phyloP scores from a whole-genome alignment of 495 filamentous ascomycete species.

The Stereocaulon alpinum region DNA sequence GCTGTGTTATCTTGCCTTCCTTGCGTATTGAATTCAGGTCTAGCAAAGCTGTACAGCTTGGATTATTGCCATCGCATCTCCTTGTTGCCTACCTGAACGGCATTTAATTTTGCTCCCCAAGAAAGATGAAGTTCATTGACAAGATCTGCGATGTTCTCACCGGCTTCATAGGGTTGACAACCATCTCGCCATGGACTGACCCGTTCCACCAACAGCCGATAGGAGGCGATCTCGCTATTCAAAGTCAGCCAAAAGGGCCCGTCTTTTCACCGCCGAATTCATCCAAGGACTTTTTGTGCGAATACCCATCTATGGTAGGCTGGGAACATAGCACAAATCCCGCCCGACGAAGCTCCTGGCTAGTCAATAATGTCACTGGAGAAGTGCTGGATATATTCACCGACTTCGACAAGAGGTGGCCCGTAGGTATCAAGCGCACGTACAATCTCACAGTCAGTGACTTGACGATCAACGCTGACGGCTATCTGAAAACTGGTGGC shows the following conservation, averaged over 20 bases:
- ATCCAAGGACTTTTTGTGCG: background rate
- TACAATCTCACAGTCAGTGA: background rate
- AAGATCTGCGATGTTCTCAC: background rate
- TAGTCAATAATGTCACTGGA: background rate
- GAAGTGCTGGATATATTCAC: background rate
- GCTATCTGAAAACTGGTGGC: background rate
- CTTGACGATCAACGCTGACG: background rate
- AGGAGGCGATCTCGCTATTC: background rate
- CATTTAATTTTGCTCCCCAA: background rate
- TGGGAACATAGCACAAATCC: constrained; percentile 1
- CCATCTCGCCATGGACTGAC: constrained; percentile 5
- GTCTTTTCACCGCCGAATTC: background rate
- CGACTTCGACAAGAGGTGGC: background rate
- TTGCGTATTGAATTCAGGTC: no score
- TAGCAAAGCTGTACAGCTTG: background rate
- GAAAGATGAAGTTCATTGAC: background rate
- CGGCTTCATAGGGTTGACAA: background rate
- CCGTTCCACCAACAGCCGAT: background rate
- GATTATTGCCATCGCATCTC: background rate
- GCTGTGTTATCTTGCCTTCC: background rate
- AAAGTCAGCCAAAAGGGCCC: background rate
- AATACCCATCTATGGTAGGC: background rate
- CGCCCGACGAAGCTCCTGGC: background rate
- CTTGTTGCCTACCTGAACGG: background rate
- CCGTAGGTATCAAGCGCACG: background rate